These are phyloP conservation scores for Pichiaceae sp. DNA, from an alignment of 1,139 yeast species.

Conservation along the genomic window DNA sequence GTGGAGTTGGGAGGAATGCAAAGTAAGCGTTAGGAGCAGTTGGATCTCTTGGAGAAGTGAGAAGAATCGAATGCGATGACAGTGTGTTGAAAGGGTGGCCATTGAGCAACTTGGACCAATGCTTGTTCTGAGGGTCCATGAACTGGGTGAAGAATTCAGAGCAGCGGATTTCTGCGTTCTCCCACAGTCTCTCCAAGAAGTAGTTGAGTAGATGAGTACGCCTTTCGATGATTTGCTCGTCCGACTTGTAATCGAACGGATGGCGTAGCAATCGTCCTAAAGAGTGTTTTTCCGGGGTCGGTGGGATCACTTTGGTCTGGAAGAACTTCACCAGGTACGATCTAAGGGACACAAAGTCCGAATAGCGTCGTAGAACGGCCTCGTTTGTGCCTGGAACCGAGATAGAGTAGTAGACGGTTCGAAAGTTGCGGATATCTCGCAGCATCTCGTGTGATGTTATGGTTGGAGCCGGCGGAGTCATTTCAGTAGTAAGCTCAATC, in stretches of 20 bases:
- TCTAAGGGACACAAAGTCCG: slow-evolving; percentile 47
- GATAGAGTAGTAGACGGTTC: slow-evolving; percentile 22
- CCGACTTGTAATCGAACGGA: slow-evolving; percentile 23
- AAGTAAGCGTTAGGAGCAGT: slow-evolving; percentile 25
- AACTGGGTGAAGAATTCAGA: slow-evolving; percentile 19
- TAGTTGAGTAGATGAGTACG: slow-evolving; percentile 21
- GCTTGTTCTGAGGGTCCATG: slow-evolving; percentile 20
- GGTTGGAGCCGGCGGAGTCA: slow-evolving; percentile 1
- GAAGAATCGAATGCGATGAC: slow-evolving; percentile 22
- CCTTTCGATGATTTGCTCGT: slow-evolving; percentile 19
- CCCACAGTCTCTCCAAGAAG: slow-evolving; percentile 16
- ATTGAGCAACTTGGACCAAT: slow-evolving; percentile 19
- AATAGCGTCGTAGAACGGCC: slow-evolving; percentile 33
- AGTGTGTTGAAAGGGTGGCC: slow-evolving; percentile 22
- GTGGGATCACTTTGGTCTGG: slow-evolving; percentile 46
- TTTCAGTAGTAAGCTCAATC: not conserved
- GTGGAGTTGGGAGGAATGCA: slow-evolving; percentile 24
- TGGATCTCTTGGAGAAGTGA: slow-evolving; percentile 23
- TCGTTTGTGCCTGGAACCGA: slow-evolving; percentile 5
- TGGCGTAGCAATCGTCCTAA: slow-evolving; percentile 23
- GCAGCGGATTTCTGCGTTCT: slow-evolving; percentile 12
- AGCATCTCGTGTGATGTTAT: slow-evolving; percentile 11
- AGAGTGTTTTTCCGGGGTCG: slow-evolving; percentile 53
- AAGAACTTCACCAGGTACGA: slow-evolving; percentile 35
- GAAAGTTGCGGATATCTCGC: slow-evolving; percentile 16